Conservation (phyloP, 148 eudicot genomes). For the Limonium bicolor region DNA sequence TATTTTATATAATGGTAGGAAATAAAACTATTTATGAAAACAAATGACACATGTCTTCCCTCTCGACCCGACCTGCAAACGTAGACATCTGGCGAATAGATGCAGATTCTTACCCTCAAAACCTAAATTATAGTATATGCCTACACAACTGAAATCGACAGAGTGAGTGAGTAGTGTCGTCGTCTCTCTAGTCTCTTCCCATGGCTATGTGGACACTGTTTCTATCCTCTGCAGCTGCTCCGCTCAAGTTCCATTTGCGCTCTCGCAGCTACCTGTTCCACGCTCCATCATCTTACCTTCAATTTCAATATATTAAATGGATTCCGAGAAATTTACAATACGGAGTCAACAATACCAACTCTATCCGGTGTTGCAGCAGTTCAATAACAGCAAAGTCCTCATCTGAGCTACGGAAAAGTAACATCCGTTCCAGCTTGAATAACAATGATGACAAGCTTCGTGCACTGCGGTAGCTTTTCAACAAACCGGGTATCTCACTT, state of each 20-base stretch:
- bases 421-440: slow-evolving; percentile 3
- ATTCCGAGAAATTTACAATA: slow-evolving; percentile 6
- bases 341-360: slow-evolving; percentile 6
- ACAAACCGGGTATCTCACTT: slow-evolving; percentile 42
- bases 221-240: slow-evolving; percentile 19
- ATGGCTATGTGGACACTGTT: slow-evolving; percentile 19
- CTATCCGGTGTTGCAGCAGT: slow-evolving; percentile 21
- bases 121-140: too few relatives aligned
- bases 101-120: too few relatives aligned
- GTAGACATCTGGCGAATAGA: slow-evolving; percentile 8
- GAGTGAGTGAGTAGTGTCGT: too few relatives aligned
- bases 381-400: slow-evolving; percentile 58
- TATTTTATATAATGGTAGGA: too few relatives aligned
- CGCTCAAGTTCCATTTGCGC: slow-evolving; percentile 9
- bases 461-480: slow-evolving; percentile 51
- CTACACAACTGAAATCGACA: too few relatives aligned
- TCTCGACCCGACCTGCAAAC: too few relatives aligned
- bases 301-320: slow-evolving; percentile 9
- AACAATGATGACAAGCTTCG: slow-evolving; percentile 42
- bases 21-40: too few relatives aligned
- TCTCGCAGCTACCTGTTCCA: slow-evolving; percentile 13
- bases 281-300: slow-evolving; percentile 14
- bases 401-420: slow-evolving; percentile 33
- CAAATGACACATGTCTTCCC: too few relatives aligned
- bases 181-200: not conserved